A percentile compares a stretch with the other conserved stretches of the same genome.
phyloP scores from a whole-genome alignment of 169 alveolate species.

The Ichthyophthirius multifiliis region DNA sequence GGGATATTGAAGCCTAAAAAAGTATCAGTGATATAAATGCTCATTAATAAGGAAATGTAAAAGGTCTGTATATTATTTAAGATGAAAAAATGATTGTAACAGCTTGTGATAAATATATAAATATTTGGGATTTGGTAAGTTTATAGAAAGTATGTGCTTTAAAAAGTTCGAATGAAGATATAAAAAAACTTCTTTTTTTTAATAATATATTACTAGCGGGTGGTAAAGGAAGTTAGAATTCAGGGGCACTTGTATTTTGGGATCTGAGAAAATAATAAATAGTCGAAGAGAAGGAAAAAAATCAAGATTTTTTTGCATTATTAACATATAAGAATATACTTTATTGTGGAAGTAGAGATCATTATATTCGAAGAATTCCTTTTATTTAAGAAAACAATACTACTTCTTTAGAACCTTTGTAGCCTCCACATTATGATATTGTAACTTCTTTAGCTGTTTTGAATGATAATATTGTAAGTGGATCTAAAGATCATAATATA shows the following conservation, averaged over 20 bases:
- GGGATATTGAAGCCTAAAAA: conserved; percentile 51
- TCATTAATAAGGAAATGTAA: conserved; percentile 3
- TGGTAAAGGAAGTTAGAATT: conserved; percentile 44
- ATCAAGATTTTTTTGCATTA: conserved; percentile 51
- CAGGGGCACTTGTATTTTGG: conserved; percentile 43
- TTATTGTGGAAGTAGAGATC: conserved; percentile 52
- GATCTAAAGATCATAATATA: conserved; percentile 50
- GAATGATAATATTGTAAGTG: conserved; percentile 40
- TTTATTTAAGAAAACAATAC: neutral
- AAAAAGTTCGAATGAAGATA: conserved; percentile 51
- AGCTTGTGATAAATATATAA: conserved; percentile 49
- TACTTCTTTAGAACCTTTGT: conserved; percentile 19
- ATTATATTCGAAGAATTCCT: conserved; percentile 30
- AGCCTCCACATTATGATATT: conserved; percentile 63
- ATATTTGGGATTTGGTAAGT: conserved; percentile 59
- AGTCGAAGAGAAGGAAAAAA: conserved; percentile 49
- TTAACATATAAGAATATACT: conserved; percentile 1
- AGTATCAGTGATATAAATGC: conserved; percentile 43
- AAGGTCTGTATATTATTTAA: neutral
- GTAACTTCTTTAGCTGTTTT: conserved; percentile 50
- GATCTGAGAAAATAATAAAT: conserved; percentile 47
- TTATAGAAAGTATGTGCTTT: conserved; percentile 37
- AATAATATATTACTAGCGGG: conserved; percentile 40
- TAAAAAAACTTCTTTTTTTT: neutral
- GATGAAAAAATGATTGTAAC: conserved; percentile 40